Evolutionary conservation across 306 rosid genomes (phyloP), one percentile per base, ranked within the genome.

Genomic region (Coriaria nepalensis): DNA sequence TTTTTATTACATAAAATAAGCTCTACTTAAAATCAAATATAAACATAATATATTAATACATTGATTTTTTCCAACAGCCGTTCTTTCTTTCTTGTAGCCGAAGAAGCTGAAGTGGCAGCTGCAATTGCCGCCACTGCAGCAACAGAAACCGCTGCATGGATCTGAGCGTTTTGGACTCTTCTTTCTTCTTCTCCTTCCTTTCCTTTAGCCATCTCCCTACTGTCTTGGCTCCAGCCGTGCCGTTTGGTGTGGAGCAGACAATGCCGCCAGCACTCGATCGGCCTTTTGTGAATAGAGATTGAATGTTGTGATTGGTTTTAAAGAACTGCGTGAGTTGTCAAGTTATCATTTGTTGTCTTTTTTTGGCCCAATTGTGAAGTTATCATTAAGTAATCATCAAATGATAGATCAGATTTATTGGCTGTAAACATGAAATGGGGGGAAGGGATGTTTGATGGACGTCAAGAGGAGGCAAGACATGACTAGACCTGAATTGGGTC

Each of bases 151-250:
- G 95, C 78, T 0, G 98, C 98, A 4, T 90, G 98, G 52, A 81
- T 68, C 64, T 85, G 98, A 4, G 98, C 98, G 50, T 73, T 90
- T 20, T 90, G 95, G 48, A 77, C 78, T 71, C 98, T 61, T 90
- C 98, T 56, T 77, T 90, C 73, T 85, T 90, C 74, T 76, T 82
- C 71, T 90, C 98, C 55, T 78, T 81, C 65, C 98, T 57, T n/a
- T 90, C 95, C 56, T 90, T 90, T 63, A 90, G 66, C 97, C 97
- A 90, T 53, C 97, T 90, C 53, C 95, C 95, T 2, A 90, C 98
- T 5, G 98, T 90, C 59, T 90, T 90, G n/a, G 84, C 62, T 56
- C 87, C 94, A 5, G 29, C 29, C 29, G 29, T 20, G 29, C 79
- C 68, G 9, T 53, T 45, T 0, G 86, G 66, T 0, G 73, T 53